A percentile compares a stretch with the other conserved stretches of the same genome.
Conservation (phyloP, 331 rosid genomes). For the Ulmus americana region DNA sequence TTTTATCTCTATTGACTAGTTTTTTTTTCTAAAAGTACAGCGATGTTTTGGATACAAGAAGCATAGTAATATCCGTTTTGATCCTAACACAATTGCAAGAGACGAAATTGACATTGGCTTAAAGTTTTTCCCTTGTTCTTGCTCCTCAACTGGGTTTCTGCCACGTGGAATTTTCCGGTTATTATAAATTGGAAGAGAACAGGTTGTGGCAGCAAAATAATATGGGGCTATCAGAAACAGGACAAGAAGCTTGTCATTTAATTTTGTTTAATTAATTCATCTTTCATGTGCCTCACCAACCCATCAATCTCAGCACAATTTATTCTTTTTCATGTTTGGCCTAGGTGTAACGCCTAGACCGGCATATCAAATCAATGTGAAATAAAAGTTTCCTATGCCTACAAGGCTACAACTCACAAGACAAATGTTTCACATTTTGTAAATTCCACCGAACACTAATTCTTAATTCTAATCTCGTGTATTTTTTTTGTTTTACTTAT, state of each 20-base stretch:
- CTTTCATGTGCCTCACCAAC: constrained; percentile 35
- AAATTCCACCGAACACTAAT: no score
- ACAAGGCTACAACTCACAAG: neutral
- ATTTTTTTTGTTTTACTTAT: no score
- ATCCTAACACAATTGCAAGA: neutral
- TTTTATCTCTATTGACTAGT: constrained; percentile 12
- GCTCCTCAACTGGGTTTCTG: constrained; percentile 29
- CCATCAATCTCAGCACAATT: neutral
- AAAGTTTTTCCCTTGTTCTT: constrained; percentile 18
- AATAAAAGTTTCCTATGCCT: neutral
- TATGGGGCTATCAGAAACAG: no score
- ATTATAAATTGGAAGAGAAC: constrained; percentile 12
- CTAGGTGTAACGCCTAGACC: neutral
- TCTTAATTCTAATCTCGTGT: no score
- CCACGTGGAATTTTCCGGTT: constrained; percentile 26
- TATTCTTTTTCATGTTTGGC: neutral
- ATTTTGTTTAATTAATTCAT: constrained; percentile 19
- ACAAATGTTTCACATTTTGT: neutral
- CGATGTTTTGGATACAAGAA: constrained; percentile 34
- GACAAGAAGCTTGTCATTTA: neutral
- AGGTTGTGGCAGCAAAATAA: constrained; percentile 31
- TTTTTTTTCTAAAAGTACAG: constrained; percentile 28
- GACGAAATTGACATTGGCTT: neutral
- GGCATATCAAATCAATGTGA: neutral
- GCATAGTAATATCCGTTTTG: constrained; percentile 39